Evolutionary conservation across 83 land plant species (phyloP), one percentile per base, ranked within the genome.

Genomic region (Thuja plicata): DNA sequence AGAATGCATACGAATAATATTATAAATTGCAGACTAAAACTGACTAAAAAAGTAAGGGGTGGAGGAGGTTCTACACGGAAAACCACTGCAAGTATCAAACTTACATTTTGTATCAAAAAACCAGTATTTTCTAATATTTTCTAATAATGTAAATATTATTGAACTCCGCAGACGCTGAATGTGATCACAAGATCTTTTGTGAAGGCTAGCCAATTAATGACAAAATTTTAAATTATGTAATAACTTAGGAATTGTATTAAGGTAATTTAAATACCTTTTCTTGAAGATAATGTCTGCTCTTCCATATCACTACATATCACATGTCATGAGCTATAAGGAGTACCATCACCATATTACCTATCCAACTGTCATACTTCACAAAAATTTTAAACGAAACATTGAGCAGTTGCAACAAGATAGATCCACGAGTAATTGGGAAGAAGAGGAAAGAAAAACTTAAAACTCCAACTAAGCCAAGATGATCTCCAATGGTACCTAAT

Each of bases 281-380:
- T 46, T 6, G n/a, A 27, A 88, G 88, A 35, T 32, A 21, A 24
- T 91, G n/a, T 9, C 86, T 89, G 21, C 41, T 43, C 16, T 89
- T 86, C 95, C 95, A 95, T 32, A 16, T 38, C 5, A 94, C 10
- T 35, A 95, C 84, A 83, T 90, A 93, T 81, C 88, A 88, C 7
- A 93, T 3, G 7, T 95, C 96, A 87, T 95, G 96, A 46, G 90
- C 91, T 13, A 91, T 92, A 91, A 93, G 92, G 37, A 93, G 13
- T 30, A 84, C 35, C 95, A 95, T 90, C 74, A 70, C 89, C 11
- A 93, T 84, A 71, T 95, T 95, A 0, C 94, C 96, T 5, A 94
- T 79, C 96, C 96, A 94, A 15, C 92, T 90, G 90, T 95, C 95
- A 87, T 95, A 95, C 76, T 91, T 95, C n/a, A 95, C 88, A 52